phyloP scores from a whole-genome alignment of 345 rosid genomes.

The Bruguiera gymnorhiza region DNA sequence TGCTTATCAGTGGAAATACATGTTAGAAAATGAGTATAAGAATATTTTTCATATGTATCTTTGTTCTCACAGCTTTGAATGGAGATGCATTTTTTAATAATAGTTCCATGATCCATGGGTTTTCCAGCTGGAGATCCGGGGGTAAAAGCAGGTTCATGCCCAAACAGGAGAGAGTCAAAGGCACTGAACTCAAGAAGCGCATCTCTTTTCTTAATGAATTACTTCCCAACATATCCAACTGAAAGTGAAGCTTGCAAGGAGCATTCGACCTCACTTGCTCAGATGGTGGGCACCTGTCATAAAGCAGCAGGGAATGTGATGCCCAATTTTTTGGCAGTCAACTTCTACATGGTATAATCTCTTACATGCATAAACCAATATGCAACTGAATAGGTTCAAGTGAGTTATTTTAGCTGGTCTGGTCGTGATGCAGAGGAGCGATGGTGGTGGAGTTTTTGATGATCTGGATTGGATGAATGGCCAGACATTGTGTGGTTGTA shows the following conservation, averaged over 20 bases:
- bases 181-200: slow-evolving; percentile 63
- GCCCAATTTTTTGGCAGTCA: slow-evolving; percentile 93
- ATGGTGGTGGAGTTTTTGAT: slow-evolving; percentile 93
- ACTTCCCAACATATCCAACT: slow-evolving; percentile 82
- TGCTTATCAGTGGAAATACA: slow-evolving; percentile 95
- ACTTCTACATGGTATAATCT: slow-evolving; percentile 83
- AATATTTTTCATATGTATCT: slow-evolving; percentile 5
- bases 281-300: slow-evolving; percentile 85
- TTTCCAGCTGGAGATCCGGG: slow-evolving; percentile 97
- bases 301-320: slow-evolving; percentile 73
- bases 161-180: slow-evolving; percentile 78
- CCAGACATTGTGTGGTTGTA: slow-evolving; percentile 74
- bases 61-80: not conserved
- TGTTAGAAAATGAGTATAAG: slow-evolving; percentile 84
- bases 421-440: slow-evolving; percentile 69
- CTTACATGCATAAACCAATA: not conserved
- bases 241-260: slow-evolving; percentile 89
- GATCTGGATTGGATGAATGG: slow-evolving; percentile 84
- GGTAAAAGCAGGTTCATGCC: slow-evolving; percentile 77
- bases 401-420: slow-evolving; percentile 19
- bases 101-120: slow-evolving; percentile 15
- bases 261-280: slow-evolving; percentile 74
- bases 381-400: not conserved
- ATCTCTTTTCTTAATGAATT: slow-evolving; percentile 82
- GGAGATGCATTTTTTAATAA: slow-evolving; percentile 6